Percentiles rank a stretch among this genome's conserved stretches.
These are phyloP conservation scores for Periconia digitata DNA, from an alignment of 2,329 filamentous ascomycete species.

Conservation along the genomic window DNA sequence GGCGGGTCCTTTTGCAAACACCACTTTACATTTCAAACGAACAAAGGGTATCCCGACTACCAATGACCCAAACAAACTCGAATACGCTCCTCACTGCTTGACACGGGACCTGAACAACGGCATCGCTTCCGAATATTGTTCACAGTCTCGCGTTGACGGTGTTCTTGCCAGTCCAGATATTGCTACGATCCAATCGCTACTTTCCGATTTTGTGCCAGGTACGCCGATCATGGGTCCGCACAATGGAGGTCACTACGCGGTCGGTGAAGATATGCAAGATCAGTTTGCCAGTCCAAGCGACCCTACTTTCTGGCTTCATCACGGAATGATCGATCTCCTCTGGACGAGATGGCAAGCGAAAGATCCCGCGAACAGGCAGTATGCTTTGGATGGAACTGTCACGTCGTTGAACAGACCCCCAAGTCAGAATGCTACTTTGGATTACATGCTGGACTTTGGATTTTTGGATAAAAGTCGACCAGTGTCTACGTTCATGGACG, in stretches of 20 bases:
- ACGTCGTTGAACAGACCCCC: neutral
- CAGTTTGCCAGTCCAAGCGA: slow-evolving; percentile 31
- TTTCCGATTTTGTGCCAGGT: slow-evolving; percentile 19
- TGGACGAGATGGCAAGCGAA: slow-evolving; percentile 46
- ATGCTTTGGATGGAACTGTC: neutral
- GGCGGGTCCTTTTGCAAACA: slow-evolving; percentile 54
- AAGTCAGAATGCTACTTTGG: neutral
- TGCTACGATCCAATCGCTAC: slow-evolving; percentile 29
- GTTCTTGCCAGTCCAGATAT: slow-evolving; percentile 6
- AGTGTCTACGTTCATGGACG: neutral
- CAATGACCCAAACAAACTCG: slow-evolving; percentile 29
- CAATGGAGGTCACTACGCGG: slow-evolving; percentile 43
- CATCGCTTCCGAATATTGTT: slow-evolving; percentile 6
- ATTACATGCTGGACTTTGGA: neutral
- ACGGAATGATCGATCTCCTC: slow-evolving; percentile 49
- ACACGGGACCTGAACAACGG: slow-evolving; percentile 25
- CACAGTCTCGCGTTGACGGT: neutral
- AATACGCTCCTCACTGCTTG: slow-evolving; percentile 28
- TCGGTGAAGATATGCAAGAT: slow-evolving; percentile 43
- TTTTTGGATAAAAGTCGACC: neutral
- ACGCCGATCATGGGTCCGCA: slow-evolving; percentile 33
- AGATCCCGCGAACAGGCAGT: slow-evolving; percentile 15
- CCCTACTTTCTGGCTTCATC: slow-evolving; percentile 52
- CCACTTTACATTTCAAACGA: slow-evolving; percentile 21
- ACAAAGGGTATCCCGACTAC: slow-evolving; percentile 20